phyloP scores from a whole-genome alignment of 768 basidiomycete genomes.

The Xerocomellus chrysenteron region DNA sequence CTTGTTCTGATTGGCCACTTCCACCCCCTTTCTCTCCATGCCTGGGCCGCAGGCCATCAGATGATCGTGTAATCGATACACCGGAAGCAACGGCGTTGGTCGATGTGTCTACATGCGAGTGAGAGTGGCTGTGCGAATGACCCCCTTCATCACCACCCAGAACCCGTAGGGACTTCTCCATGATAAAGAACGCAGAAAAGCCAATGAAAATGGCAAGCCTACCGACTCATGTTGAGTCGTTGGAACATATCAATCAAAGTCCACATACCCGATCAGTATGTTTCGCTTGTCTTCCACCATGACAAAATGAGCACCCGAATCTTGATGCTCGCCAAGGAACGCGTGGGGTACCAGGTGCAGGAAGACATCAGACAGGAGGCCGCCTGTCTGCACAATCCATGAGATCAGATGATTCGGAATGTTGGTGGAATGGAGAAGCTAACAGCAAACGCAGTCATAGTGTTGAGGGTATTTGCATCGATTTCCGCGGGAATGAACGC shows the following conservation, averaged over 20 bases:
- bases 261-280: constrained; percentile 77
- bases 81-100: constrained; percentile 45
- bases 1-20: constrained; percentile 24
- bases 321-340: constrained; percentile 86
- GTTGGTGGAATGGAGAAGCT: constrained; percentile 28
- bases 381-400: constrained; percentile 62
- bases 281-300: constrained; percentile 91
- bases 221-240: constrained; percentile 9
- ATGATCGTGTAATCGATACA: constrained; percentile 37
- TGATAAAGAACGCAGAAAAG: constrained; percentile 88
- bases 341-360: constrained; percentile 89
- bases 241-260: constrained; percentile 1
- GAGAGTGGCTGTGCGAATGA: constrained; percentile 56
- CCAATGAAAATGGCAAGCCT: constrained; percentile 83
- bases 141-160: constrained; percentile 60
- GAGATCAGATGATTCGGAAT: constrained; percentile 17
- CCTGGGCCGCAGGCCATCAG: constrained; percentile 53
- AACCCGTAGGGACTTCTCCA: constrained; percentile 89
- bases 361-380: constrained; percentile 90
- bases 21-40: constrained; percentile 26
- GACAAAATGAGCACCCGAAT: constrained; percentile 68
- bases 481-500: constrained; percentile 92
- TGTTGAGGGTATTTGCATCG: constrained; percentile 80
- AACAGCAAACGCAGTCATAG: constrained; percentile 93
- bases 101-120: constrained; percentile 41